Percentiles rank a stretch among this genome's conserved stretches.
Conservation (phyloP, 768 basidiomycete species). For the Solioccasus polychromus region DNA sequence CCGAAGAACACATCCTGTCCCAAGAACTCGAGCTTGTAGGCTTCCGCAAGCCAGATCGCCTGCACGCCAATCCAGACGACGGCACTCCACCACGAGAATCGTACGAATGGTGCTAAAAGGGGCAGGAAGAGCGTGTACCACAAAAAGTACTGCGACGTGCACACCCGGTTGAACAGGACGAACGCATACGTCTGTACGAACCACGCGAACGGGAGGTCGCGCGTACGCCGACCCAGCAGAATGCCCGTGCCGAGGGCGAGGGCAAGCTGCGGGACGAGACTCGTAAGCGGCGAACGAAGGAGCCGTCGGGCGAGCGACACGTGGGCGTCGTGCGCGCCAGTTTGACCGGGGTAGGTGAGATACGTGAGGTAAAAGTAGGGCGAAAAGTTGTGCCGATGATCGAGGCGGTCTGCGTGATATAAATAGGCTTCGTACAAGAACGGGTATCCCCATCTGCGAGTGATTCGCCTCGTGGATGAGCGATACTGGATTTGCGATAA, state of each 20-base stretch:
- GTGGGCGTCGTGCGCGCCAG: slow-evolving; percentile 12
- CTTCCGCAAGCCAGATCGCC: slow-evolving; percentile 87
- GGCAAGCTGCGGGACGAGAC: slow-evolving; percentile 80
- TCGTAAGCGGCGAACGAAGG: slow-evolving; percentile 70
- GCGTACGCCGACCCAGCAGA: slow-evolving; percentile 54
- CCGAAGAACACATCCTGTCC: slow-evolving; percentile 68
- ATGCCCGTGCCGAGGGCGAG: slow-evolving; percentile 72
- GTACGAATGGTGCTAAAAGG: slow-evolving; percentile 67
- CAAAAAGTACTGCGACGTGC: slow-evolving; percentile 97
- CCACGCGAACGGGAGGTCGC: slow-evolving; percentile 78
- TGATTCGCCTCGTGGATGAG: background rate
- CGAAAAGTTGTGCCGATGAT: slow-evolving; percentile 98
- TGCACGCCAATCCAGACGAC: slow-evolving; percentile 75
- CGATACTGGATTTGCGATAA: too few relatives aligned
- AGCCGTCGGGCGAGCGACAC: slow-evolving; percentile 40
- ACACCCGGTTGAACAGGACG: slow-evolving; percentile 98
- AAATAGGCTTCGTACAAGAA: slow-evolving; percentile 91
- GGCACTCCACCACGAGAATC: slow-evolving; percentile 46
- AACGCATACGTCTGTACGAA: slow-evolving; percentile 89
- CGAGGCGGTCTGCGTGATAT: slow-evolving; percentile 86
- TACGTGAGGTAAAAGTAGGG: slow-evolving; percentile 97
- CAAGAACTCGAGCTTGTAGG: slow-evolving; percentile 87
- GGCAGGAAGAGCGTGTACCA: slow-evolving; percentile 95
- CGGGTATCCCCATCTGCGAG: slow-evolving; percentile 84
- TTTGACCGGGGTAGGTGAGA: slow-evolving; percentile 63